phyloP scores from a whole-genome alignment of 345 rosid genomes.

The Aurinia saxatilis region DNA sequence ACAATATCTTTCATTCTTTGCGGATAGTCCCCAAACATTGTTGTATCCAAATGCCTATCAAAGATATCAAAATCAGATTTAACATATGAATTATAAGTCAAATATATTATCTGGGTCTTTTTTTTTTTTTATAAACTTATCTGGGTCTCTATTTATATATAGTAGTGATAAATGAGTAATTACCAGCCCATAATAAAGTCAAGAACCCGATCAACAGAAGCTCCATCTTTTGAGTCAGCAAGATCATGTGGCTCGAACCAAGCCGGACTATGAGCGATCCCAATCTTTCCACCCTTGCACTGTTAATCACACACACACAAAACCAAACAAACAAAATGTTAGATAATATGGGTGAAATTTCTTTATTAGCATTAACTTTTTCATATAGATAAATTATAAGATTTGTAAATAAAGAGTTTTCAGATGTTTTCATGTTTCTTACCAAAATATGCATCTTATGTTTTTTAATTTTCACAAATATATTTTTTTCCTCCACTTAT shows the following conservation, averaged over 20 bases:
- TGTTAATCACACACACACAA: not conserved
- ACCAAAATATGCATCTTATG: no score
- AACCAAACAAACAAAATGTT: not conserved
- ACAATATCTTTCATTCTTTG: constrained; percentile 26
- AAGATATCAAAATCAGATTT: not conserved
- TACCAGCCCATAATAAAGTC: constrained; percentile 23
- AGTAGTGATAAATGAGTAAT: no score
- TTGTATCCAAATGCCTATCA: constrained; percentile 28
- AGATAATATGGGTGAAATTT: no score
- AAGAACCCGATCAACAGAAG: not conserved
- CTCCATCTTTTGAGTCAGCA: not conserved
- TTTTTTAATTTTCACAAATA: no score
- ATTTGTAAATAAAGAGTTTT: no score
- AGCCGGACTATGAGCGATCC: constrained; percentile 15
- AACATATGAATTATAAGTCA: not conserved
- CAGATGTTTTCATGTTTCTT: no score
- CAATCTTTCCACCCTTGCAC: constrained; percentile 5
- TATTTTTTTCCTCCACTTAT: no score
- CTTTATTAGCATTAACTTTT: no score
- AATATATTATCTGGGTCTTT: no score
- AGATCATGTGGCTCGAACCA: constrained; percentile 21
- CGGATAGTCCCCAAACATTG: constrained; percentile 35
- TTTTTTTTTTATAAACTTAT: no score
- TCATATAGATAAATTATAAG: no score
- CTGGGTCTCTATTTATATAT: no score